Percentiles rank a stretch among this genome's conserved stretches.
phyloP scores from a whole-genome alignment of 305 asterid genomes.

The Fraxinus platypoda region DNA sequence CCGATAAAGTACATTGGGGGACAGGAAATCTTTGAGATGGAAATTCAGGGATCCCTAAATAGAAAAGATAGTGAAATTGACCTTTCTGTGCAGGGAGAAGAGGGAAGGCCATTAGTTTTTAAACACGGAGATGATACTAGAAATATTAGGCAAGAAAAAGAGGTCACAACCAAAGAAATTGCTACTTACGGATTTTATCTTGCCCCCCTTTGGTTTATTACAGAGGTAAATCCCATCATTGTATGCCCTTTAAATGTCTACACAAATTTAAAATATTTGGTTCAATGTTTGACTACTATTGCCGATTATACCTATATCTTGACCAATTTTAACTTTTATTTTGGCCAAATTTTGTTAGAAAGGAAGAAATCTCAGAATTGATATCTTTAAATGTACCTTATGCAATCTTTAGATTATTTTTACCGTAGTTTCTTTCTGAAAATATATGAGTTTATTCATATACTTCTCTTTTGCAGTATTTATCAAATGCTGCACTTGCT shows the following conservation, averaged over 20 bases:
- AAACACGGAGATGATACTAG: constrained; percentile 41
- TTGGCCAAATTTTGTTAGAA: neutral
- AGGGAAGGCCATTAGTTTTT: constrained; percentile 64
- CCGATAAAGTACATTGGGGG: constrained; percentile 66
- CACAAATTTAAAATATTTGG: neutral
- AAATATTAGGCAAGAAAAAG: constrained; percentile 44
- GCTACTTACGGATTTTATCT: constrained; percentile 82
- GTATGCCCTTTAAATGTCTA: constrained; percentile 7
- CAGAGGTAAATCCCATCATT: constrained; percentile 58
- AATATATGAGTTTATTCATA: constrained; percentile 7
- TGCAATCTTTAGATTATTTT: neutral
- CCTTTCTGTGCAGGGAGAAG: constrained; percentile 50
- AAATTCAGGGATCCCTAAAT: constrained; percentile 57
- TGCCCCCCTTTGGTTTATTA: constrained; percentile 93
- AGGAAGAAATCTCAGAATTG: neutral
- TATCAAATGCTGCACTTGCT: constrained; percentile 97
- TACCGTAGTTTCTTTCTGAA: neutral
- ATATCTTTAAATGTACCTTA: constrained; percentile 7
- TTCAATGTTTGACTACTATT: neutral
- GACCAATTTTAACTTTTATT: neutral
- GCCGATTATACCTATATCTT: neutral
- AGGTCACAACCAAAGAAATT: constrained; percentile 68
- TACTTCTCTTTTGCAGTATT: constrained; percentile 57
- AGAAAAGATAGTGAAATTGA: constrained; percentile 61
- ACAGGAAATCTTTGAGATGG: constrained; percentile 64